Conservation (phyloP, 345 rosid species). For the Eucalyptus albens region DNA sequence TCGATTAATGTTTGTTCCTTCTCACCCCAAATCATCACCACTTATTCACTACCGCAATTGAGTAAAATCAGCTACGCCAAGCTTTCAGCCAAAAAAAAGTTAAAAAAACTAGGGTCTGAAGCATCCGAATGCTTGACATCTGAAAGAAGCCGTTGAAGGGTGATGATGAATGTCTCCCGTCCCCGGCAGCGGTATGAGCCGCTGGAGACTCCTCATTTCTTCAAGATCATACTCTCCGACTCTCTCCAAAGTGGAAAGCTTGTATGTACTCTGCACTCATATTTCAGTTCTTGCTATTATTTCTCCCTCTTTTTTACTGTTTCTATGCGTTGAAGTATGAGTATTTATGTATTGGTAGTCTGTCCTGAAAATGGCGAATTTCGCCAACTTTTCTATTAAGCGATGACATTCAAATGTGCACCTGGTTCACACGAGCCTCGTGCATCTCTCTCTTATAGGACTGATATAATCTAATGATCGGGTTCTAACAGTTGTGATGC, state of each 20-base stretch:
- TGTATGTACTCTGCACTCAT: neutral
- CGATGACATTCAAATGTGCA: neutral
- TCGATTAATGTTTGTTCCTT: neutral
- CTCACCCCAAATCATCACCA: neutral
- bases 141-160: neutral
- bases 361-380: neutral
- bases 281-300: neutral
- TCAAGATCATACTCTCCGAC: neutral
- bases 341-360: neutral
- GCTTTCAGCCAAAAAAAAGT: neutral
- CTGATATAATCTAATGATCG: neutral
- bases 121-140: neutral
- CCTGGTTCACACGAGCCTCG: neutral
- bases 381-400: neutral
- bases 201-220: neutral
- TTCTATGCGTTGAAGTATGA: neutral
- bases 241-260: neutral
- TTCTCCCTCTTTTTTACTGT: neutral
- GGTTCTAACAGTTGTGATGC: neutral
- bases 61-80: neutral
- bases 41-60: neutral
- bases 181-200: neutral
- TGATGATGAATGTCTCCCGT: neutral
- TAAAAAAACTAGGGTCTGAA: neutral
- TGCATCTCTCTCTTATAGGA: neutral